These are phyloP conservation scores for Raddia distichophylla DNA, from an alignment of 176 grass and related monocot species.

Conservation along the genomic window DNA sequence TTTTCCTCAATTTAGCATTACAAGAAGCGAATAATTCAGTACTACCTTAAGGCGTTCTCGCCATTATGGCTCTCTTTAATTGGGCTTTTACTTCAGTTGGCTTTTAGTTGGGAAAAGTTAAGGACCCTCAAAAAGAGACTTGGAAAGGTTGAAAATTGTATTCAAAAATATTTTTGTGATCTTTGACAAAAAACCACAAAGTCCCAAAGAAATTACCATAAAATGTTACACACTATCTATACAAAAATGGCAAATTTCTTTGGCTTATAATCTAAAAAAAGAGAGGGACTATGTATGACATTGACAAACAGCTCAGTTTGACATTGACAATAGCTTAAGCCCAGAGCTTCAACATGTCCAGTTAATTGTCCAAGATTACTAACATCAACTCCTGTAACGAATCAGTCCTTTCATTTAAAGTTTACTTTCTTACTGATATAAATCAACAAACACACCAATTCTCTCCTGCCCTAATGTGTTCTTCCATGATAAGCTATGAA, in stretches of 20 bases:
- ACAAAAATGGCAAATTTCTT: no score
- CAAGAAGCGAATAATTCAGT: constrained; percentile 5
- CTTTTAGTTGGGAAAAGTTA: no score
- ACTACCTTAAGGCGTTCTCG: not conserved
- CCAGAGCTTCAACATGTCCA: not conserved
- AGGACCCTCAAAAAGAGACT: no score
- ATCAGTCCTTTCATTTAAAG: not conserved
- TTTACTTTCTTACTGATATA: not conserved
- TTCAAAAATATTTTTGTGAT: no score
- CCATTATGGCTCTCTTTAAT: not conserved
- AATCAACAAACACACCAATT: not conserved
- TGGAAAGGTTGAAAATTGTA: no score
- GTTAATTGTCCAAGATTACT: not conserved
- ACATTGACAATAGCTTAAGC: constrained; percentile 12
- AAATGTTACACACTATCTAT: no score
- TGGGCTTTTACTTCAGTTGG: no score
- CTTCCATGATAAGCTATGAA: not conserved
- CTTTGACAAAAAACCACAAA: no score
- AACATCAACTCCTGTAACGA: not conserved
- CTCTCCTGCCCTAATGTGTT: not conserved
- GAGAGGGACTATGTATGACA: not conserved
- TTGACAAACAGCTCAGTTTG: not conserved
- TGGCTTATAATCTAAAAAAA: no score
- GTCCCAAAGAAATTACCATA: no score
- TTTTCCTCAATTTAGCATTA: not conserved